These are phyloP conservation scores for Neoscytalidium dimidiatum DNA, from an alignment of 2,329 filamentous ascomycete genomes.

Conservation along the genomic window DNA sequence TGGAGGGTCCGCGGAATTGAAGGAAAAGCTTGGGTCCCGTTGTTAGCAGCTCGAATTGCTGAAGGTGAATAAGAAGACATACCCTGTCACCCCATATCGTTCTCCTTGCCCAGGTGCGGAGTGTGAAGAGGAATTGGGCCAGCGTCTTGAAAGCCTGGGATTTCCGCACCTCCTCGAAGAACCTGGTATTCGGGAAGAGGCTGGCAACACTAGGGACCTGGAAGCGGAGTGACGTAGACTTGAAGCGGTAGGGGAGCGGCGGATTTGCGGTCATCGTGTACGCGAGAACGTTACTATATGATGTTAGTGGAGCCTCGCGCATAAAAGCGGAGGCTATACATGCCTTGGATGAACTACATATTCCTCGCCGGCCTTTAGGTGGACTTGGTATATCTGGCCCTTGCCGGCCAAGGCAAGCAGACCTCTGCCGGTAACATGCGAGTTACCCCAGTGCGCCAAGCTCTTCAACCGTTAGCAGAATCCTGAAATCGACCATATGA, in stretches of 20 bases:
- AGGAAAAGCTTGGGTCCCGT: conserved; percentile 67
- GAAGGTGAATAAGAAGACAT: no score
- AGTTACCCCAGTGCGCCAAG: conserved; percentile 88
- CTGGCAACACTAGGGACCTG: conserved; percentile 73
- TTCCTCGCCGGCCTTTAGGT: conserved; percentile 78
- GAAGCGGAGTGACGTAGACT: conserved; percentile 71
- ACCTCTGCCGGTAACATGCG: conserved; percentile 83
- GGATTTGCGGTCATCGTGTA: conserved; percentile 76
- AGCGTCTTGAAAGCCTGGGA: conserved; percentile 73
- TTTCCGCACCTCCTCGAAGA: conserved; percentile 68
- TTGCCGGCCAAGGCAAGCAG: conserved; percentile 81
- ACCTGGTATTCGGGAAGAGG: conserved; percentile 69
- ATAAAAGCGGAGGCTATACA: conserved; percentile 20
- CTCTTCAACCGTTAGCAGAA: conserved; percentile 52
- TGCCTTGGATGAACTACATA: conserved; percentile 83
- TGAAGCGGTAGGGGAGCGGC: conserved; percentile 85
- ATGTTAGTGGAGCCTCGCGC: not conserved
- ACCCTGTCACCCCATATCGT: conserved; percentile 91
- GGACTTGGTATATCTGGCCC: conserved; percentile 86
- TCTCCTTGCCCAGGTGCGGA: conserved; percentile 76
- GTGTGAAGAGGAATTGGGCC: conserved; percentile 63
- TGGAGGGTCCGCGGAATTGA: conserved; percentile 83
- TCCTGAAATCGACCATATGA: not conserved
- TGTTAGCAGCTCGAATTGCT: not conserved
- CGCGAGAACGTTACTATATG: conserved; percentile 75